Evolutionary conservation across 352 stramenopile species (phyloP).

Genomic region (Aphanomyces stellatus): DNA sequence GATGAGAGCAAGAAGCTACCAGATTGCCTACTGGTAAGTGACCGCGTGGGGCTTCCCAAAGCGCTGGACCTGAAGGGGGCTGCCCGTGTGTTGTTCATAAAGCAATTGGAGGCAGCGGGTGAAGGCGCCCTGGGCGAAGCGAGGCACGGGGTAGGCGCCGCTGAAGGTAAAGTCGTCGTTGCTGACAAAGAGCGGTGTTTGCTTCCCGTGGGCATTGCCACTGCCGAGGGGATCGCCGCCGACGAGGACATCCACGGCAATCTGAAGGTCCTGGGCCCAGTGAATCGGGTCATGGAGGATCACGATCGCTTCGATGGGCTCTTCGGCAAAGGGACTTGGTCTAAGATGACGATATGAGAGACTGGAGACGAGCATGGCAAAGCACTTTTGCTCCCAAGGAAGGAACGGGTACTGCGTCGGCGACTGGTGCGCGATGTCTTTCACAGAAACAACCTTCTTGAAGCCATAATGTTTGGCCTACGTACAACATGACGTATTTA

Average conservation of each 20-base stretch:
- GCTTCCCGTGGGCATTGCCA: slow-evolving; percentile 34
- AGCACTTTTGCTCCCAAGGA: slow-evolving; percentile 53
- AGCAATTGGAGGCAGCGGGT: slow-evolving; percentile 65
- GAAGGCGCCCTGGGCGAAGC: slow-evolving; percentile 80
- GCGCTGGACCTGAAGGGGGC: slow-evolving; percentile 55
- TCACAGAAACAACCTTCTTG: slow-evolving; percentile 63
- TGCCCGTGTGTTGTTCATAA: slow-evolving; percentile 56
- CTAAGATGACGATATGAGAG: slow-evolving; percentile 23
- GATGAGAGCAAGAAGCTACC: neutral
- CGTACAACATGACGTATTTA: slow-evolving; percentile 9
- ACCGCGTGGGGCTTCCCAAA: slow-evolving; percentile 81
- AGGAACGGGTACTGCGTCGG: slow-evolving; percentile 78
- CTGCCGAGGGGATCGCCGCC: slow-evolving; percentile 64
- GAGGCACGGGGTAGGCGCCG: slow-evolving; percentile 67
- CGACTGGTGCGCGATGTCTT: slow-evolving; percentile 58
- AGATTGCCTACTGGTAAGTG: slow-evolving; percentile 65
- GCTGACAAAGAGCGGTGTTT: slow-evolving; percentile 73
- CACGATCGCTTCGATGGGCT: slow-evolving; percentile 78
- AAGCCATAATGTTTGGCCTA: slow-evolving; percentile 60
- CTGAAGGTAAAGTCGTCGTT: slow-evolving; percentile 88
- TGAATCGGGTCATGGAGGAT: slow-evolving; percentile 87
- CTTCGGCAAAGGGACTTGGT: slow-evolving; percentile 39
- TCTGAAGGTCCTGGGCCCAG: slow-evolving; percentile 83
- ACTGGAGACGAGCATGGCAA: neutral
- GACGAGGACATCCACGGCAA: slow-evolving; percentile 83